These are phyloP conservation scores for Scheffersomyces parashehatae DNA, from an alignment of 1,139 yeast species.

Conservation along the genomic window DNA sequence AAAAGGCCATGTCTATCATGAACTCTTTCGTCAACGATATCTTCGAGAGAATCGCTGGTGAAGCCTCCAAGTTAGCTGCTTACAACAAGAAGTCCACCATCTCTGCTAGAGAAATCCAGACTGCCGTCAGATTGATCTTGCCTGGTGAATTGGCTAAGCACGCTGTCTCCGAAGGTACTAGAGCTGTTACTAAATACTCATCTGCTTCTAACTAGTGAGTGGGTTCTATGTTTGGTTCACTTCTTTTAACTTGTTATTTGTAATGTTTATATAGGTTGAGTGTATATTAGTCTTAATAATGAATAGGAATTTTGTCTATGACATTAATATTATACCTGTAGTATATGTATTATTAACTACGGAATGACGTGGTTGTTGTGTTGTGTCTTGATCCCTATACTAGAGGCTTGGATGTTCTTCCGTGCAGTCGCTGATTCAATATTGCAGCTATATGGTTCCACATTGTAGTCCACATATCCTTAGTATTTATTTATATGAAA, in stretches of 20 bases:
- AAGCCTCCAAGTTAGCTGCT: slow-evolving; percentile 99
- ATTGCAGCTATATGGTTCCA: too few species aligned
- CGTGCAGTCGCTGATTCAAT: too few species aligned
- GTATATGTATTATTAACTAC: too few species aligned
- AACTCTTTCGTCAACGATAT: slow-evolving; percentile 98
- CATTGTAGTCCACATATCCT: too few species aligned
- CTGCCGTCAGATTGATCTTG: slow-evolving; percentile 97
- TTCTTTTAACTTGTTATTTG: slow-evolving; percentile 6
- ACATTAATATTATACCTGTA: too few species aligned
- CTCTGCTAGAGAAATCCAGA: slow-evolving; percentile 98
- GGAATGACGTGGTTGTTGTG: too few species aligned
- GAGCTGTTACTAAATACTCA: slow-evolving; percentile 99
- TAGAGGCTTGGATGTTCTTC: too few species aligned
- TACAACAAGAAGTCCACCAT: slow-evolving; percentile 99
- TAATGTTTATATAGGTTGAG: slow-evolving; percentile 7
- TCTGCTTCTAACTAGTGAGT: slow-evolving; percentile 60
- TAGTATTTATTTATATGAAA: too few species aligned
- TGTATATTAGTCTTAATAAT: slow-evolving; percentile 15
- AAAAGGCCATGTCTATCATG: slow-evolving; percentile 98
- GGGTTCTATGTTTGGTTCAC: slow-evolving; percentile 10
- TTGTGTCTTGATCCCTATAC: too few species aligned
- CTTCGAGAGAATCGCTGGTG: slow-evolving; percentile 93
- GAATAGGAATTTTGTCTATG: not conserved
- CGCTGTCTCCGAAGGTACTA: slow-evolving; percentile 99
- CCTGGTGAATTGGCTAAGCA: slow-evolving; percentile 99